Evolutionary conservation across 2,329 filamentous ascomycete genomes (phyloP).

Genomic region (Paecilomyces sp.): DNA sequence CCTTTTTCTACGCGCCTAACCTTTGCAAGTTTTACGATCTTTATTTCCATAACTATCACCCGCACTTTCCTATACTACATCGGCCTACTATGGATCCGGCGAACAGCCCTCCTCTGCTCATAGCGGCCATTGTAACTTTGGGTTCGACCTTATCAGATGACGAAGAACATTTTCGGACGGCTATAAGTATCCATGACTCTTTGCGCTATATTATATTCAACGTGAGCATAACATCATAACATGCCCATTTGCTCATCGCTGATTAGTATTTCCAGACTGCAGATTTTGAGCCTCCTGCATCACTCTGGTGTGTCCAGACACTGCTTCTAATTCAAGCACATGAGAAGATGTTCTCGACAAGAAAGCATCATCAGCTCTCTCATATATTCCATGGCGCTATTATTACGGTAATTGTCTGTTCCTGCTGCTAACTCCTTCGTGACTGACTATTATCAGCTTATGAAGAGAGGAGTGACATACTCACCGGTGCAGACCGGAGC

Average conservation of each 20-base stretch:
- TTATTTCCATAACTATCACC: conserved; percentile 20
- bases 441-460: conserved; percentile 7
- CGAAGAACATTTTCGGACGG: conserved; percentile 10
- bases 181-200: conserved; percentile 15
- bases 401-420: conserved; percentile 12
- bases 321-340: conserved; percentile 18
- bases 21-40: conserved; percentile 14
- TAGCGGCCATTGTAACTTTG: conserved; percentile 18
- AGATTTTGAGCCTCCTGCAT: conserved; percentile 19
- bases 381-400: conserved; percentile 22
- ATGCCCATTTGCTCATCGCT: background rate
- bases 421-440: background rate
- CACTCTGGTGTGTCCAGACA: conserved; percentile 20
- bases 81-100: conserved; percentile 12
- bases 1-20: conserved; percentile 17
- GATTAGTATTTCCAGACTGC: conserved; percentile 5
- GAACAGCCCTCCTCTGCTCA: conserved; percentile 13
- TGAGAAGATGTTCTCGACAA: conserved; percentile 19
- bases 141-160: conserved; percentile 16
- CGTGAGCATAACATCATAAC: conserved; percentile 3
- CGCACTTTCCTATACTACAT: conserved; percentile 21
- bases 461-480: conserved; percentile 17
- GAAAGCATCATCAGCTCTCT: conserved; percentile 19
- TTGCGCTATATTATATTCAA: conserved; percentile 17
- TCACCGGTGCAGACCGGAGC: background rate